phyloP scores from a whole-genome alignment of 2,329 filamentous ascomycete species.

The Grosmannia serpens region DNA sequence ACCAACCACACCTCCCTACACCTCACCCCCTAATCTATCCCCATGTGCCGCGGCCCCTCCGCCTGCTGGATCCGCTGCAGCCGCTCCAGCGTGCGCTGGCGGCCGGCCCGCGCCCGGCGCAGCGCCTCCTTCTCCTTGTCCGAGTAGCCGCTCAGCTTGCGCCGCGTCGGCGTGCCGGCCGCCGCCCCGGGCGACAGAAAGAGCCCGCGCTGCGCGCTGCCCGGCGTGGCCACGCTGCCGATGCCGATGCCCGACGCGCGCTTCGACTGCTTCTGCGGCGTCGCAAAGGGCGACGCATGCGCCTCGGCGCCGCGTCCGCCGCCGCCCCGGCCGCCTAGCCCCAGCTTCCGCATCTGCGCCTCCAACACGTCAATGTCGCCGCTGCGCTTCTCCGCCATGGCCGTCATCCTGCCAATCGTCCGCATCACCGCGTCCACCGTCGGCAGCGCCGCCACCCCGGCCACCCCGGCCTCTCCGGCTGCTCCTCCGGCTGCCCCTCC shows the following conservation, averaged over 20 bases:
- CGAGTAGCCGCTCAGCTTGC: constrained; percentile 51
- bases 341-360: constrained; percentile 67
- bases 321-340: constrained; percentile 33
- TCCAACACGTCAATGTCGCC: constrained; percentile 87
- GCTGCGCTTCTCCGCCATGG: constrained; percentile 82
- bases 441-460: constrained; percentile 45
- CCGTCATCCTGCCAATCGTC: constrained; percentile 87
- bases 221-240: constrained; percentile 19
- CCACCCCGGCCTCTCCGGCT: constrained; percentile 24
- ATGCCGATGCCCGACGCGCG: constrained; percentile 21
- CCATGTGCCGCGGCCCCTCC: constrained; percentile 21
- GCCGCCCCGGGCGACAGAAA: constrained; percentile 16
- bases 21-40: constrained; percentile 7
- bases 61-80: constrained; percentile 27
- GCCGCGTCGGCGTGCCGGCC: constrained; percentile 35
- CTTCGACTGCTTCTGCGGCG: constrained; percentile 27
- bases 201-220: constrained; percentile 22
- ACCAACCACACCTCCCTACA: no score
- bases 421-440: constrained; percentile 87
- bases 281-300: constrained; percentile 22
- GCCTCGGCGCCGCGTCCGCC: constrained; percentile 15
- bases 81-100: constrained; percentile 11
- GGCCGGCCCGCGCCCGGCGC: constrained; percentile 39
- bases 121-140: constrained; percentile 45
- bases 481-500: constrained; percentile 35